These are phyloP conservation scores for Dioscorea alata DNA, from an alignment of 106 monocot genomes.

Conservation along the genomic window DNA sequence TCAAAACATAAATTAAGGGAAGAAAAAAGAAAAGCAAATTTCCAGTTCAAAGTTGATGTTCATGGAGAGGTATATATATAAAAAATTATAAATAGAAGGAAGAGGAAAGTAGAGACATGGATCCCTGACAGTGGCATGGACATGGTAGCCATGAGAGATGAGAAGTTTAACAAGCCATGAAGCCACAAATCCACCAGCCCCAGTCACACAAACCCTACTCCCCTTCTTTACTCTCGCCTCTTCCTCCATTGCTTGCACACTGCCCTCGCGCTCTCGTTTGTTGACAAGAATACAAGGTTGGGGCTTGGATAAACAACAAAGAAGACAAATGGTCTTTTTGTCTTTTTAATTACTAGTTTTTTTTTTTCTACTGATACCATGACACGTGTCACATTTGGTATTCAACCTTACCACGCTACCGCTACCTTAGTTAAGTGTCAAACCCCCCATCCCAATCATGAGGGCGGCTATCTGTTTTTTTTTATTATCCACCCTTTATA, in stretches of 20 bases:
- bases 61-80: neutral
- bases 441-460: too few species aligned
- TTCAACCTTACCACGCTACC: too few species aligned
- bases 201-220: slow-evolving; percentile 30
- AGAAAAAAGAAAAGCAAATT: neutral
- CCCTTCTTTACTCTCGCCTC: neutral
- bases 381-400: too few species aligned
- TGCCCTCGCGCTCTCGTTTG: neutral
- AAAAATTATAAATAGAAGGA: too few species aligned
- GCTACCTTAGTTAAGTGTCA: too few species aligned
- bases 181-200: slow-evolving; percentile 28
- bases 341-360: too few species aligned
- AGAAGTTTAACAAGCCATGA: slow-evolving; percentile 43
- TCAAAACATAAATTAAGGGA: neutral
- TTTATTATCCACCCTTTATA: too few species aligned
- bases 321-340: too few species aligned
- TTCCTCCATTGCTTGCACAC: slow-evolving; percentile 13
- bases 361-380: too few species aligned
- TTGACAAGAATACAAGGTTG: too few species aligned
- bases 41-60: neutral
- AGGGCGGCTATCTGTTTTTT: too few species aligned
- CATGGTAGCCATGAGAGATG: slow-evolving; percentile 24
- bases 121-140: slow-evolving; percentile 20
- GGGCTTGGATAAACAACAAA: too few species aligned
- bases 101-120: neutral